Evolutionary conservation across 2,329 filamentous ascomycete genomes (phyloP).

Genomic region (Erysiphe pulchra): DNA sequence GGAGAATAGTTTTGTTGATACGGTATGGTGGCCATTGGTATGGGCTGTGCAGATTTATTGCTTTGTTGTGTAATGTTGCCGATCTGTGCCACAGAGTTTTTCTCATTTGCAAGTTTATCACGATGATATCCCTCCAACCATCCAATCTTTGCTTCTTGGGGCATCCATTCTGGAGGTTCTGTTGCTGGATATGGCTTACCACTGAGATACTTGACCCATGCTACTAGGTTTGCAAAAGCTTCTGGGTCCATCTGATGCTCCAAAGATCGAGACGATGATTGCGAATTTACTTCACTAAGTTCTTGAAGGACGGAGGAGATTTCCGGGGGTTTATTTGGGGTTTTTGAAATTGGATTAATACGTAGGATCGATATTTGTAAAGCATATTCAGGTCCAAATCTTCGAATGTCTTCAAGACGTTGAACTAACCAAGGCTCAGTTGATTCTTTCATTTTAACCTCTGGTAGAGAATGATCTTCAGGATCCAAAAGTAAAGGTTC

Average conservation of each 20-base stretch:
- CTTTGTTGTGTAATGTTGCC: neutral
- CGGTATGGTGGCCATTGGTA: constrained; percentile 4
- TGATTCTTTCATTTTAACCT: constrained; percentile 7
- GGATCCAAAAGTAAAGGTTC: constrained; percentile 8
- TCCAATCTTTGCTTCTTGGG: constrained; percentile 20
- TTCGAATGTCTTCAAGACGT: constrained; percentile 11
- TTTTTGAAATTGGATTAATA: neutral
- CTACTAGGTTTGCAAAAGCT: constrained; percentile 6
- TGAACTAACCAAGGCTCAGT: constrained; percentile 9
- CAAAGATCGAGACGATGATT: neutral
- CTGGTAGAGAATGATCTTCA: constrained; percentile 1
- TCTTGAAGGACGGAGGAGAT: constrained; percentile 4
- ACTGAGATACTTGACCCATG: constrained; percentile 15
- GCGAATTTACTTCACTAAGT: constrained; percentile 2
- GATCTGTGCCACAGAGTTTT: neutral
- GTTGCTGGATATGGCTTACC: constrained; percentile 23
- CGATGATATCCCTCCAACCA: constrained; percentile 25
- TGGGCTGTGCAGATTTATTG: constrained; percentile 7
- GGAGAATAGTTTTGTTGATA: constrained; percentile 1
- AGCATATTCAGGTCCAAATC: constrained; percentile 10
- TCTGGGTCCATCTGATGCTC: constrained; percentile 4
- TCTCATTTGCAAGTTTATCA: constrained; percentile 16
- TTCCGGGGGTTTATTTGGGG: constrained; percentile 2
- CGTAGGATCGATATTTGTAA: constrained; percentile 1
- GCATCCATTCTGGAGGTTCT: constrained; percentile 27